These are phyloP conservation scores for Cystofilobasidium bisporidii DNA, from an alignment of 768 basidiomycete genomes.

Conservation along the genomic window DNA sequence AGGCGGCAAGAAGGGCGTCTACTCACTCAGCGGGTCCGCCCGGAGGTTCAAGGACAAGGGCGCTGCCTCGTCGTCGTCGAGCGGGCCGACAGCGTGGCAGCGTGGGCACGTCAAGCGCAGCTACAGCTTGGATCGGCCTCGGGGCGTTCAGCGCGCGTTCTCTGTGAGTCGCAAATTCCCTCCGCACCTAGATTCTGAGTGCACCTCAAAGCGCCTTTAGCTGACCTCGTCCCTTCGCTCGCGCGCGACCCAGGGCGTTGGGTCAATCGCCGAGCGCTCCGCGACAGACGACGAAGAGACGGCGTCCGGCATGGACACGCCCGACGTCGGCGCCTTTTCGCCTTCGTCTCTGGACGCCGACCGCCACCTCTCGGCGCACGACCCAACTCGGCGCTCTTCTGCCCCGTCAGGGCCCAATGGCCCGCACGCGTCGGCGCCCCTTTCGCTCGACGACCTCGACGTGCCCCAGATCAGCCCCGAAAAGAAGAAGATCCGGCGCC, in stretches of 20 bases:
- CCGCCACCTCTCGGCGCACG: conserved; percentile 33
- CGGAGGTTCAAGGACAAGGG: background rate
- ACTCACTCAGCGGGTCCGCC: conserved; percentile 3
- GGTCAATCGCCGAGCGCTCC: conserved; percentile 36
- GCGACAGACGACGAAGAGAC: conserved; percentile 22
- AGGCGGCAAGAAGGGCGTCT: conserved; percentile 4
- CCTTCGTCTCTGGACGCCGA: conserved; percentile 34
- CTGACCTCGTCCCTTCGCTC: too few relatives aligned
- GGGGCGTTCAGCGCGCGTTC: conserved; percentile 23
- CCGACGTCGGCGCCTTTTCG: conserved; percentile 30
- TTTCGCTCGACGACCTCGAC: conserved; percentile 11
- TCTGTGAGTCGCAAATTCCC: conserved; percentile 13
- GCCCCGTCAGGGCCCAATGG: conserved; percentile 10
- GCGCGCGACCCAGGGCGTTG: conserved; percentile 30
- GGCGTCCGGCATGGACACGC: conserved; percentile 9
- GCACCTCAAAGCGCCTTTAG: background rate
- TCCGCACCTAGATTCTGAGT: background rate
- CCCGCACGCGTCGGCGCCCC: background rate
- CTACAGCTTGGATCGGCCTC: conserved; percentile 30
- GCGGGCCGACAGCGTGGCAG: conserved; percentile 5
- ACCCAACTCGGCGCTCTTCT: conserved; percentile 28
- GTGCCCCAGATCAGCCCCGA: conserved; percentile 26
- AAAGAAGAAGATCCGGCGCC: conserved; percentile 29
- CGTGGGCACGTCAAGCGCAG: conserved; percentile 30
- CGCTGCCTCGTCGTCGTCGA: background rate